These are phyloP conservation scores for Cladorrhinum samala DNA, from an alignment of 495 filamentous ascomycete species.

Conservation along the genomic window DNA sequence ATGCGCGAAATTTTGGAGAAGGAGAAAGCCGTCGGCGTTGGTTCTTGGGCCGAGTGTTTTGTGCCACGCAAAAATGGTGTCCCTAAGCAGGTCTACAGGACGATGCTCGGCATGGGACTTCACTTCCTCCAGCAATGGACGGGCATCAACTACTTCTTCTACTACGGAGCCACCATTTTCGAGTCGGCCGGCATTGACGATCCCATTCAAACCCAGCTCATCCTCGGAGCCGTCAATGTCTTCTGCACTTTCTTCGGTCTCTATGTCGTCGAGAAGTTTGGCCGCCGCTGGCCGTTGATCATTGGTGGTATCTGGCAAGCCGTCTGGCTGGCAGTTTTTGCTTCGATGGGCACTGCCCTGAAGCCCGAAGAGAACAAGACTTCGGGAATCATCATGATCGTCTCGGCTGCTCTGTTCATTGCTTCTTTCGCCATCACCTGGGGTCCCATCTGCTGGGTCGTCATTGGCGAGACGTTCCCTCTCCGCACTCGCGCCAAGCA, in stretches of 20 bases:
- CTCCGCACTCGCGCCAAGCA: constrained; percentile 62
- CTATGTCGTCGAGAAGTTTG: constrained; percentile 60
- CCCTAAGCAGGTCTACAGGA: constrained; percentile 63
- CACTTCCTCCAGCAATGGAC: constrained; percentile 65
- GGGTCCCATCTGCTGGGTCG: constrained; percentile 75
- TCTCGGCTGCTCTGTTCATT: constrained; percentile 69
- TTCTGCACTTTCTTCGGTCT: constrained; percentile 60
- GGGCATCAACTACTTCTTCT: constrained; percentile 54
- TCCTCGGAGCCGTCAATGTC: constrained; percentile 67
- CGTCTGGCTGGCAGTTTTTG: constrained; percentile 64
- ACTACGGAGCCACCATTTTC: constrained; percentile 55
- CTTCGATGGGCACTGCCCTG: constrained; percentile 49
- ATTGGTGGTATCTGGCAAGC: constrained; percentile 61
- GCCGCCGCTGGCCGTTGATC: constrained; percentile 61
- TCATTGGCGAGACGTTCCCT: constrained; percentile 72
- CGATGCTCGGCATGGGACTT: constrained; percentile 57
- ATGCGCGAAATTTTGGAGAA: constrained; percentile 61
- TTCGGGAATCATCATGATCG: constrained; percentile 64
- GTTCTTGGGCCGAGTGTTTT: constrained; percentile 52
- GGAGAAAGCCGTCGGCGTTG: constrained; percentile 44
- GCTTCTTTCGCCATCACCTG: constrained; percentile 58
- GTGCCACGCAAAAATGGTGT: constrained; percentile 36
- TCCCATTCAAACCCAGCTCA: constrained; percentile 60
- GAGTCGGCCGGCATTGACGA: constrained; percentile 55
- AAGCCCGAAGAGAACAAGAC: constrained; percentile 40